Base-by-base conservation (phyloP, 2,329 filamentous ascomycete genomes). In the Rachicladosporium sp. region DNA sequence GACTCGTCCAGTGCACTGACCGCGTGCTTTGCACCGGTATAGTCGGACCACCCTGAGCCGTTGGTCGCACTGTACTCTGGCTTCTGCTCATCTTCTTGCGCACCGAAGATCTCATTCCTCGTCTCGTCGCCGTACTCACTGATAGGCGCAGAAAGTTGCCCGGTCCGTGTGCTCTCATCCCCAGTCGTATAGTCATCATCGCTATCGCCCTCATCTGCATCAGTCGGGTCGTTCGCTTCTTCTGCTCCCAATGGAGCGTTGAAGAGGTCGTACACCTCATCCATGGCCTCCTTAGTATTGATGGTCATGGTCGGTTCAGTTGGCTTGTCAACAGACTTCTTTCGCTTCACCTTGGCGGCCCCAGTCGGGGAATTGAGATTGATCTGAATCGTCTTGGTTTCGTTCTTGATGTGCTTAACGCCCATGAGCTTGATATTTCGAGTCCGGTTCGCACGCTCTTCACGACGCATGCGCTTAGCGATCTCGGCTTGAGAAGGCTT, bases 191-290 rank as follows among this genome's bases (percentile, higher is more conserved):
- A 94, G 50, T 85, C 80, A 47, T 88, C 75, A 47, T 82, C 71
- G 23, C 75, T 74, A 42, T 69, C 75, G 10, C 75, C 74, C 40
- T 69, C 82, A 34, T 81, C 77, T 41, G 80, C 78, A 10, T 85
- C 78, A 2, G 70, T 69, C 15, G 69, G 73, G 0, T 63, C 58
- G 31, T 62, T 57, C 27, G 64, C 63, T 2, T 65, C 58, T 11
- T 62, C 61, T 29, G 66, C 65, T 45, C 72, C 71, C 29, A 89
- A 60, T 2, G 91, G 89, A 42, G 91, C 83, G 54, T 91, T 96
- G 64, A 96, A 98, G 35, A 98, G 85, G 42, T 87, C 87, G 54
- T 96, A 96, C 38, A 98, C 95, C 51, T 98, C 91, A 51, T 96
- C 88, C 46, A 89, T 95, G 4, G 91, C 91, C 48, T 91, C 89